Base-by-base conservation (phyloP, 73 alveolate genomes). In the Uronychia setigera region DNA sequence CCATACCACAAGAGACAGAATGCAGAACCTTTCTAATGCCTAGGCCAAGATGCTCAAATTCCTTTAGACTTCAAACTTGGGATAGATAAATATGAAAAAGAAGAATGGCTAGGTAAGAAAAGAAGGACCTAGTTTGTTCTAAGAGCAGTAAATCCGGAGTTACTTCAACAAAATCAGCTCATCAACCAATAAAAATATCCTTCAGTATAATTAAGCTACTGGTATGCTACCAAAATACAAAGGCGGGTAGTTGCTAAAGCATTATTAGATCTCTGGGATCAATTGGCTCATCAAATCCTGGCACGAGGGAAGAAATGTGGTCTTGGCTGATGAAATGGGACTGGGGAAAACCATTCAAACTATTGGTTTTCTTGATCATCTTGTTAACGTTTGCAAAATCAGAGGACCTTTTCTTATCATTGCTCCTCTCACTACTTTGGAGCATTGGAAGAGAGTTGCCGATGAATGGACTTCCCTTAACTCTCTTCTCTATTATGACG, bases 291-390 rank as follows among this genome's bases (percentile, higher is more conserved):
- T 97, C 30, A 87, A 92, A 46, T 94, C 98, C 27, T 94, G 96
- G 96, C 85, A 85, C 60, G 95, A 86, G 32, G 88, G 92, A 28
- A 85, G 97, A 78, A 94, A 94, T 92, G 94, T 94, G 19, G 92
- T 94, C 30, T 74, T 94, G 78, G 98, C 98, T 1, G 99, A 97
- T 90, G 99, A 97, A 87, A 97, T 97, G 99, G 99, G 99, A 1
- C 92, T 97, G 58, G 99, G 99, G 1, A 97, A 97, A 87, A 93
- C 99, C n/a, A 95, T 97, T 33, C 93, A 95, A 89, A 95, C 99
- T 35, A 93, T 97, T 58, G 95, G 98, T 29, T 96, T 96, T 30
- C 91, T 96, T 57, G 95, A 95, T 26, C 97, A 96, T 60, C 80
- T 91, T 0, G 76, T 60, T 32, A 86, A 76, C 35, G 80, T 59